Conservation (phyloP, 495 filamentous ascomycete species). For the Penicillium waksmanii region DNA sequence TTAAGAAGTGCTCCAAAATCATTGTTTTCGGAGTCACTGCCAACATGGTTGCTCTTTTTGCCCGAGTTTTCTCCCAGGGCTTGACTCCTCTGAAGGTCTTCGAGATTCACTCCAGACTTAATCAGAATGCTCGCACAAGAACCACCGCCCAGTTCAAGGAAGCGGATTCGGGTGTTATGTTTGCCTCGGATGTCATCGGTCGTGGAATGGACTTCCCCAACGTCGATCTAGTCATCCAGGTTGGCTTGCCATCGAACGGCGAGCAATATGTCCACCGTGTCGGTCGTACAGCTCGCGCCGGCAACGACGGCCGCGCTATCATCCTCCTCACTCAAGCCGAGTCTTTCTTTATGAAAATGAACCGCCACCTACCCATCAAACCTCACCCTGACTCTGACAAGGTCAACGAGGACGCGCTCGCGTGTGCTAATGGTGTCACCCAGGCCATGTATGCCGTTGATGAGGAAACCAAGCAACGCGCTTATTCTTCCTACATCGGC, state of each 20-base stretch:
- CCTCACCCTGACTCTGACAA: slow-evolving; percentile 50
- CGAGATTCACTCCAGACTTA: slow-evolving; percentile 65
- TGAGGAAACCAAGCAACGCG: slow-evolving; percentile 53
- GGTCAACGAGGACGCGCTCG: slow-evolving; percentile 34
- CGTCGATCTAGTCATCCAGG: slow-evolving; percentile 87
- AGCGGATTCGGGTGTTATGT: slow-evolving; percentile 56
- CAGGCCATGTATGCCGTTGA: slow-evolving; percentile 46
- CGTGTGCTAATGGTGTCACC: slow-evolving; percentile 28
- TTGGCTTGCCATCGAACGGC: slow-evolving; percentile 68
- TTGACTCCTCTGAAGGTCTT: slow-evolving; percentile 50
- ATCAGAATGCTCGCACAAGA: slow-evolving; percentile 57
- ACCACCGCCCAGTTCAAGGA: slow-evolving; percentile 65
- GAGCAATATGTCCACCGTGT: slow-evolving; percentile 91
- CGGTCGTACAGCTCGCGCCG: slow-evolving; percentile 70
- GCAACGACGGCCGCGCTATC: slow-evolving; percentile 67
- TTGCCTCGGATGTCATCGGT: slow-evolving; percentile 72
- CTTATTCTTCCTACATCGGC: slow-evolving; percentile 59
- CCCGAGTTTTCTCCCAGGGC: slow-evolving; percentile 49
- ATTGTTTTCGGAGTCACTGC: slow-evolving; percentile 73
- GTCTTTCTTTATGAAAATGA: slow-evolving; percentile 59
- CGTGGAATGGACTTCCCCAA: slow-evolving; percentile 93
- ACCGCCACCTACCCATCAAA: slow-evolving; percentile 58
- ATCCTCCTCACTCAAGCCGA: slow-evolving; percentile 65
- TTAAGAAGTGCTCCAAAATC: slow-evolving; percentile 56
- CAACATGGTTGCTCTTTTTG: slow-evolving; percentile 61